Percentiles rank a stretch among this genome's conserved stretches.
Conservation (phyloP, 768 basidiomycete species). For the Basidioascus undulatus region DNA sequence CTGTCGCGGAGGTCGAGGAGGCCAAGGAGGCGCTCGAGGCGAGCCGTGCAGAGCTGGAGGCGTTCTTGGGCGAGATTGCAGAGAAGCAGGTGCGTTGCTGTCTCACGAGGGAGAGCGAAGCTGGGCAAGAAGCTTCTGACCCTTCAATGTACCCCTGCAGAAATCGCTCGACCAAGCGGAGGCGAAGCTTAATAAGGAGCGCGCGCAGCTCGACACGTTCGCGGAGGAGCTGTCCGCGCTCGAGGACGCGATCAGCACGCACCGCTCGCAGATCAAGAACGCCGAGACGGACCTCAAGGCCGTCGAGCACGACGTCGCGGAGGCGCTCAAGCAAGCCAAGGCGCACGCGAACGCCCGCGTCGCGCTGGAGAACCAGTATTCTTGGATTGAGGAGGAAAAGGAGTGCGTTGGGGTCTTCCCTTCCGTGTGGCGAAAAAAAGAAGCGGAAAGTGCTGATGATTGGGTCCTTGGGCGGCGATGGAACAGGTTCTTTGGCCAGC, state of each 20-base stretch:
- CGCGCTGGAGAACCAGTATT: constrained; percentile 52
- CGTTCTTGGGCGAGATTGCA: no score
- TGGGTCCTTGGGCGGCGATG: not conserved
- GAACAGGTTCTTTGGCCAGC: constrained; percentile 67
- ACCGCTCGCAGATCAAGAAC: constrained; percentile 44
- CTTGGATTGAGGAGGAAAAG: constrained; percentile 75
- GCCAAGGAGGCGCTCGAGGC: constrained; percentile 28
- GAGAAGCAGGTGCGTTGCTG: constrained; percentile 11
- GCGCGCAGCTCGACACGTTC: constrained; percentile 63
- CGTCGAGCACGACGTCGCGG: constrained; percentile 42
- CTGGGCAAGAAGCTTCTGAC: not conserved
- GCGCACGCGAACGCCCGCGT: constrained; percentile 28
- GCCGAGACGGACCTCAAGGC: constrained; percentile 39
- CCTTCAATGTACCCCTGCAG: constrained; percentile 20
- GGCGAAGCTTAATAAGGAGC: constrained; percentile 52
- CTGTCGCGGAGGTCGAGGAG: constrained; percentile 24
- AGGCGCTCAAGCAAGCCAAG: constrained; percentile 38
- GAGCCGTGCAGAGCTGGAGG: constrained; percentile 37
- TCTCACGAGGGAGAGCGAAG: not conserved
- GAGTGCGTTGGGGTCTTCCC: constrained; percentile 31
- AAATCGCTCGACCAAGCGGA: constrained; percentile 39
- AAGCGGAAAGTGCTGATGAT: constrained; percentile 1
- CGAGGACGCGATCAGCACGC: constrained; percentile 53
- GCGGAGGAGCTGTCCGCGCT: constrained; percentile 69
- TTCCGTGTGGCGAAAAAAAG: not conserved